Base-by-base conservation (phyloP, 2,329 filamentous ascomycete species). In the Claviceps purpurea region DNA sequence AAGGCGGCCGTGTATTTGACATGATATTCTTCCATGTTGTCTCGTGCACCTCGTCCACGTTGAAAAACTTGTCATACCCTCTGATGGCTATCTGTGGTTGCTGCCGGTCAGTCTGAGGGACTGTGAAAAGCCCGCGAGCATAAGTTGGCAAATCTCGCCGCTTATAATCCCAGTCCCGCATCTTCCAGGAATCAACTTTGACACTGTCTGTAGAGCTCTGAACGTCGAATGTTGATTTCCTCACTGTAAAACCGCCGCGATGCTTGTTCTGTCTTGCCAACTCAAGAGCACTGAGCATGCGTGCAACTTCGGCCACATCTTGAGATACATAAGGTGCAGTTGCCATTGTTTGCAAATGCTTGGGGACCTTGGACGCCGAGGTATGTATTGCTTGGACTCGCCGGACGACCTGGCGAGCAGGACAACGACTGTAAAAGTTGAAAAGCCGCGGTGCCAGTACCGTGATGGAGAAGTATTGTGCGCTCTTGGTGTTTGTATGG, bases 41-140 rank as follows among this genome's bases (percentile, higher is more conserved):
- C 57, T 85, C 81, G 47, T 72, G 68, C 7, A 95, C 85, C 70
- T 98, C 93, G 49, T 80, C 79, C 42, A 88, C 78, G 61, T 98
- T 98, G 79, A 98, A 98, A 73, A 98, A 98, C 70, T 98, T 98
- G 75, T 98, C 91, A 69, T 98, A 98, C 50, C 93, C 93, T 60
- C 93, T 79, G 48, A 89, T 81, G 1, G 79, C 86, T 59, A 98
- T 96, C 67, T 95, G 88, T 13, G 79, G 72, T 8, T 79, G 73
- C 8, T 82, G 81, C 26, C 78, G 73, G 49, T 76, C 72, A 56
- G 79, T 83, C 57, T 71, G 78, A 43, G 85, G 24, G n/a, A 46
- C 85, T n/a, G 90, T 98, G 69, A 98, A 98, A 1, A 98, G 78
- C 6, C 93, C 93, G 51, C 93, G 83, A 5, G 93, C 90, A 65